Evolutionary conservation across 192 early-diverging fungal species (phyloP).

Genomic region (Backusella circina): DNA sequence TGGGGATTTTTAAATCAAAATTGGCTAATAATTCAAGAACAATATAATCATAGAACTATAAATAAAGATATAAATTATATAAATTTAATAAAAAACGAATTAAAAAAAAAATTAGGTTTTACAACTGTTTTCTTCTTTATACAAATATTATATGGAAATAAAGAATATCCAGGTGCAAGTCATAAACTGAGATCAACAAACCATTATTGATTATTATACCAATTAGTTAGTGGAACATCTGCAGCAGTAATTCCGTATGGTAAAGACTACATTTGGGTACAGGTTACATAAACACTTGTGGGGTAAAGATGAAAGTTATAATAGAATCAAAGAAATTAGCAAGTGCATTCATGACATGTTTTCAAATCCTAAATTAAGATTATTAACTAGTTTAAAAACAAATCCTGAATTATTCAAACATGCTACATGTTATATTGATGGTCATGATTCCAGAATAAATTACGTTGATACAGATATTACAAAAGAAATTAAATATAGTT

Average conservation of each 20-base stretch:
- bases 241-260: neutral
- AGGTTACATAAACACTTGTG: neutral
- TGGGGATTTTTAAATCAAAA: too few relatives aligned
- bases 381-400: neutral
- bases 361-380: neutral
- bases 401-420: neutral
- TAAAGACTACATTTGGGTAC: constrained; percentile 3
- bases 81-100: too few relatives aligned
- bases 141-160: neutral
- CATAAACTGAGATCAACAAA: neutral
- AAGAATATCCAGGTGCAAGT: neutral
- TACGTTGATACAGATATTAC: neutral
- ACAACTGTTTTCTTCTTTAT: neutral
- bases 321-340: neutral
- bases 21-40: too few relatives aligned
- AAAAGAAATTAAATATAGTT: neutral
- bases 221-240: neutral
- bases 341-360: too few relatives aligned
- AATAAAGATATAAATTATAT: too few relatives aligned
- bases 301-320: neutral
- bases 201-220: neutral
- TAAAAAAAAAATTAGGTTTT: neutral
- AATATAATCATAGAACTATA: too few relatives aligned
- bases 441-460: constrained; percentile 2
- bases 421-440: neutral